Evolutionary conservation across 495 filamentous ascomycete genomes (phyloP).

Genomic region (Penicillium pancosmium): DNA sequence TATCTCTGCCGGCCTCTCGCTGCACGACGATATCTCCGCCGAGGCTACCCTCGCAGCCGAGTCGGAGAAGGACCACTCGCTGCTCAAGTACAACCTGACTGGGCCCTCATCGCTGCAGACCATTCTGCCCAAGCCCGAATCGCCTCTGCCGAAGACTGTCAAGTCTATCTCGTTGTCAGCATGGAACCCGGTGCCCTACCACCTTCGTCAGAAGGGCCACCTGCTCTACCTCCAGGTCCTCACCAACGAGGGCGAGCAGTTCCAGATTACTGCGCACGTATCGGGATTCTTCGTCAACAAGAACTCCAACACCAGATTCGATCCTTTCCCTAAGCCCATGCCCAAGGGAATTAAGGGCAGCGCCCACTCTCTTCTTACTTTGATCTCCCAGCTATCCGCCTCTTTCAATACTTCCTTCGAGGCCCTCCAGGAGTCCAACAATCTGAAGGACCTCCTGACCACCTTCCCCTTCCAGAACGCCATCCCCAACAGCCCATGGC

Average conservation of each 20-base stretch:
- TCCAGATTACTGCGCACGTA: slow-evolving; percentile 89
- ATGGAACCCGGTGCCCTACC: slow-evolving; percentile 95
- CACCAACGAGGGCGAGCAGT: slow-evolving; percentile 89
- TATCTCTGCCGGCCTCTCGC: slow-evolving; percentile 79
- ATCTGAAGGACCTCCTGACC: slow-evolving; percentile 80
- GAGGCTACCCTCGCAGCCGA: slow-evolving; percentile 42
- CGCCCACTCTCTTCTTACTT: slow-evolving; percentile 83
- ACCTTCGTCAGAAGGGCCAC: slow-evolving; percentile 88
- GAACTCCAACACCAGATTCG: slow-evolving; percentile 86
- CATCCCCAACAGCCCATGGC: slow-evolving; percentile 89
- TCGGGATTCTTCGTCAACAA: slow-evolving; percentile 97
- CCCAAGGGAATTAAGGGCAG: slow-evolving; percentile 62
- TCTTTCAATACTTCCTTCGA: slow-evolving; percentile 76
- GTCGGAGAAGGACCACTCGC: slow-evolving; percentile 56
- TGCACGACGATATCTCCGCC: slow-evolving; percentile 75
- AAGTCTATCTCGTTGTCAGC: slow-evolving; percentile 85
- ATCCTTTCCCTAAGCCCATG: slow-evolving; percentile 73
- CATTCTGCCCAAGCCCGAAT: slow-evolving; percentile 66
- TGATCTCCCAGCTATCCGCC: slow-evolving; percentile 77
- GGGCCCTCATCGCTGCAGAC: slow-evolving; percentile 65
- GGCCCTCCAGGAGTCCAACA: slow-evolving; percentile 76
- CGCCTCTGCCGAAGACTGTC: slow-evolving; percentile 78
- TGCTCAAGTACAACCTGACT: slow-evolving; percentile 75
- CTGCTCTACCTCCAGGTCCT: slow-evolving; percentile 86
- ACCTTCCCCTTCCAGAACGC: slow-evolving; percentile 95